Evolutionary conservation across 2,329 filamentous ascomycete species (phyloP), one percentile per base, ranked within the genome.

Genomic region (Aspergillus carbonarius): DNA sequence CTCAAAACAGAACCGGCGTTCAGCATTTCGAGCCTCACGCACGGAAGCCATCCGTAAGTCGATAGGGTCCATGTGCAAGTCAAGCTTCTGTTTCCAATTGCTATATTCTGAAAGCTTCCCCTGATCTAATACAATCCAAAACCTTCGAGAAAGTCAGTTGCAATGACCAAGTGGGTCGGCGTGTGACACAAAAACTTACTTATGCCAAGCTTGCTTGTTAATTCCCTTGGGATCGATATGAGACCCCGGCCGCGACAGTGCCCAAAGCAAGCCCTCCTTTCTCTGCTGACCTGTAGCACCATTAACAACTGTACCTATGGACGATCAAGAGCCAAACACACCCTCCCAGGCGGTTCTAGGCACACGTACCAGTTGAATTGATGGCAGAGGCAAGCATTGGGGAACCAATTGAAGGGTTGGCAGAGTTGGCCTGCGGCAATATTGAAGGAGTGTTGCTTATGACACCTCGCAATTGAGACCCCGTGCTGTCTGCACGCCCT

Each of bases 151-250:
- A 17, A 25, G 35, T 51, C 20, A 52, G 37, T n/a, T 18, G 27
- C 34, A 34, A 13, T 42, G 17, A 17, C 39, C 20, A 9, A 48
- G 44, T 25, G n/a, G 6, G 25, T 17, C n/a, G 6, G 67, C 15
- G 17, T 55, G 27, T 12, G 6, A 40, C 37, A 40, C 46, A 57
- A n/a, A n/a, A 40, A 42, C 89, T 79, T 81, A 96, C 91, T 99
- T 99, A 76, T 99, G 95, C 95, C 95, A 99, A 52, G 92, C 93
- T 76, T 96, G 92, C 74, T 98, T 97, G 72, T 97, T 98, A 67
- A 99, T 81, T 17, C 92, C 93, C 67, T 95, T 92, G 9, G 95
- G 95, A 73, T 99, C 96, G 27, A 95, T 93, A 74, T 99, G 95
- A 58, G 92, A 93, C 17, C 93, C 93, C 3, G 93, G 93, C 63